These are phyloP conservation scores for Nidula niveotomentosa DNA, from an alignment of 1,284 basidiomycete genomes.

Conservation along the genomic window DNA sequence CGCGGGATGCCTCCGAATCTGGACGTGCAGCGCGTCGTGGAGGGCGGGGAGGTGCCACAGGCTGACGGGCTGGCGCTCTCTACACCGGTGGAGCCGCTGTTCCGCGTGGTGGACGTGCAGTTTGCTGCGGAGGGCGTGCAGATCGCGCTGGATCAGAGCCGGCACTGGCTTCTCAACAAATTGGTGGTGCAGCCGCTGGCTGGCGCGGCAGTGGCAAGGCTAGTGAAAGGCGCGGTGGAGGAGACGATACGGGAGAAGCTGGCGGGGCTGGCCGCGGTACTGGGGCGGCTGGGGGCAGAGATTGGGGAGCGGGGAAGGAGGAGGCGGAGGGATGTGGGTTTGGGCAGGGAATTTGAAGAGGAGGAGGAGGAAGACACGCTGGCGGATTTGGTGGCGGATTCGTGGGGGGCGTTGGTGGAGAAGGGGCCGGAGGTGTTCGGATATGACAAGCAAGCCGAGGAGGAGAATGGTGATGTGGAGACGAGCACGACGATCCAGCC, in stretches of 20 bases:
- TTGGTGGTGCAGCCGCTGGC: constrained; percentile 45
- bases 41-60: background rate
- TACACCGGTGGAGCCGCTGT: constrained; percentile 24
- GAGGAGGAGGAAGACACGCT: constrained; percentile 7
- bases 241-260: constrained; percentile 29
- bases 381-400: constrained; percentile 19
- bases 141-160: constrained; percentile 36
- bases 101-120: constrained; percentile 37
- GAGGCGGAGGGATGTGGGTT: constrained; percentile 3
- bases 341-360: constrained; percentile 1
- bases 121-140: constrained; percentile 34
- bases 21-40: constrained; percentile 6
- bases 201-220: constrained; percentile 29
- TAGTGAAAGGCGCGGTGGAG: constrained; percentile 28
- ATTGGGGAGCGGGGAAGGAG: constrained; percentile 10
- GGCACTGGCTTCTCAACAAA: constrained; percentile 50
- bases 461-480: constrained; percentile 8
- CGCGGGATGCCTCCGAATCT: constrained; percentile 4
- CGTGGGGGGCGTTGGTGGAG: constrained; percentile 26
- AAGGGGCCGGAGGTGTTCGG: constrained; percentile 20
- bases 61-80: background rate
- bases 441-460: constrained; percentile 2
- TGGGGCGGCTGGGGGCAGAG: constrained; percentile 25
- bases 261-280: constrained; percentile 23
- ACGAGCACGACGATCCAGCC: constrained; percentile 19